These are phyloP conservation scores for Sphagnum tenellum DNA, from an alignment of 225 moss, liverwort and hornwort species.

Conservation along the genomic window DNA sequence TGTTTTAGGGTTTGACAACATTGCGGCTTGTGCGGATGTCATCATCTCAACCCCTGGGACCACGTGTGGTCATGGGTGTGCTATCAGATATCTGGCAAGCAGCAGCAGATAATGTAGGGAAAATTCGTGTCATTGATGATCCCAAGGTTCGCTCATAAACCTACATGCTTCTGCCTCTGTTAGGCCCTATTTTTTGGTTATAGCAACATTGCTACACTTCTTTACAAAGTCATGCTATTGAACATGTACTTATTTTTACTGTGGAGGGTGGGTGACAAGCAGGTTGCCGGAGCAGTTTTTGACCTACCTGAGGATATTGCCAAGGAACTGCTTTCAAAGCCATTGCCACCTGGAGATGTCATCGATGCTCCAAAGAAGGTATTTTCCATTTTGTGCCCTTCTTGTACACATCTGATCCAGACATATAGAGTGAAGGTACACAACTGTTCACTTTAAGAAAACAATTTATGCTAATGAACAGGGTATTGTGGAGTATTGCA, in stretches of 20 bases:
- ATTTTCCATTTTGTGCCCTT: not conserved
- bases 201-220: no score
- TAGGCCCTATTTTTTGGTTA: no score
- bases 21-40: constrained; percentile 37
- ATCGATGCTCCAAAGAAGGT: constrained; percentile 65
- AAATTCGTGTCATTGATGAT: constrained; percentile 63
- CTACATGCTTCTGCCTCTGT: not conserved
- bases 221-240: no score
- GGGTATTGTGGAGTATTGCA: no score
- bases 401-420: no score
- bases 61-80: constrained; percentile 67
- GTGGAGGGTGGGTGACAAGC: not conserved
- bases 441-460: no score
- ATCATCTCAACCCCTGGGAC: constrained; percentile 29
- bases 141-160: constrained; percentile 26
- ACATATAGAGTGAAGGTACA: no score
- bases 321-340: constrained; percentile 50
- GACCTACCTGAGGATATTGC: constrained; percentile 59
- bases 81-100: constrained; percentile 48
- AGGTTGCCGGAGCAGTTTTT: constrained; percentile 72
- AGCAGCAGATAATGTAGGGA: constrained; percentile 63
- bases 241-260: no score
- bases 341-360: constrained; percentile 30
- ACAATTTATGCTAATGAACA: no score
- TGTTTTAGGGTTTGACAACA: constrained; percentile 44